Evolutionary conservation across 2,329 filamentous ascomycete species (phyloP), one percentile per base, ranked within the genome.

Genomic region (Colletotrichum nymphaeae): DNA sequence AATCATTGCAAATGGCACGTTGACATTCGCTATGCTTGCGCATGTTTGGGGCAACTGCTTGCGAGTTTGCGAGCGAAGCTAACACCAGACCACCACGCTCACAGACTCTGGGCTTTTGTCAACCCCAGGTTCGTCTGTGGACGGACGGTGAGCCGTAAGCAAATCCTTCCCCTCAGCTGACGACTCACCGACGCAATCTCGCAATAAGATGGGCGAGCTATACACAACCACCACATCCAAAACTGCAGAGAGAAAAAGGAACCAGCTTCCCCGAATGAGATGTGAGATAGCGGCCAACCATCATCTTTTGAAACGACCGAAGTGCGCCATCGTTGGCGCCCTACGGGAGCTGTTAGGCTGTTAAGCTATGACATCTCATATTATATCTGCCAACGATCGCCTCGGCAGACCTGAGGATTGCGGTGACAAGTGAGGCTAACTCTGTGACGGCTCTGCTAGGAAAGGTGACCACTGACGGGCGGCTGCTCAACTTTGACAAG

Each of bases 221-320:
- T 49, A 49, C 19, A 35, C 32, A 42, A 19, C 30, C 6, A 32
- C 3, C n/a, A n/a, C 30, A 22, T 56, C 68, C 55, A 69, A 69
- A 63, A 28, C 30, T 32, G 9, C 8, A 32, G 8, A 9, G 30
- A 2, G 8, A 16, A 6, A 6, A 49, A 49, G 42, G n/a, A n/a
- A 9, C 42, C 42, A n/a, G 7, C 7, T 49, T 49, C 3, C 19
- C 19, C 19, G 19, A 49, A n/a, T n/a, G 7, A 46, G 30, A n/a
- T 35, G 55, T 28, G 30, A 24, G 5, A 26, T 60, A 69, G 66
- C 32, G 66, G 53, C 12, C n/a, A 24, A 11, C 22, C 28, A 37
- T 19, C 42, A n/a, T 49, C 19, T 49, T 49, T n/a, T 70, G 67
- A 71, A 73, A 70, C 67, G 28, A 57, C 46, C 60, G 53, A 42